A percentile compares a stretch with the other conserved stretches of the same genome.
phyloP scores from a whole-genome alignment of 768 basidiomycete genomes.

The Boletus rufocinnamomeus region DNA sequence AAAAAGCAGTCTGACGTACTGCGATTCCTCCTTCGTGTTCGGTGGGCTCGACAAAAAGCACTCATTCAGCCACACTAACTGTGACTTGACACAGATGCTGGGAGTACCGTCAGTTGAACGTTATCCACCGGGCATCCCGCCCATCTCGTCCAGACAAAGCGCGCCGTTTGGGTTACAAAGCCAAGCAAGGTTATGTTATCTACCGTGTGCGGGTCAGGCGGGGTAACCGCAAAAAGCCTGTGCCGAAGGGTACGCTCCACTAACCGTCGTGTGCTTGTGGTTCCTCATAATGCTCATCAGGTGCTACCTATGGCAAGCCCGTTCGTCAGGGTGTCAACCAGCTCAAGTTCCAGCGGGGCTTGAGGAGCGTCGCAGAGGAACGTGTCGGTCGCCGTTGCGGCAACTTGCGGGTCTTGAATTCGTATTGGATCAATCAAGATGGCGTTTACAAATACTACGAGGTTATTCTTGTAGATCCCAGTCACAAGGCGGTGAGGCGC shows the following conservation, averaged over 20 bases:
- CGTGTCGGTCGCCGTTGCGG: conserved; percentile 96
- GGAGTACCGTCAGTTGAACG: conserved; percentile 98
- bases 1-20: conserved; percentile 98
- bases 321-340: conserved; percentile 99
- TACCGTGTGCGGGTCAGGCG: conserved; percentile 97
- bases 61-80: conserved; percentile 6
- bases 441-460: conserved; percentile 99
- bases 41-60: conserved; percentile 49
- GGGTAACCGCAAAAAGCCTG: conserved; percentile 99
- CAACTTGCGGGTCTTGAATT: conserved; percentile 94
- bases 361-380: conserved; percentile 95
- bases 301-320: conserved; percentile 99
- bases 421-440: conserved; percentile 99
- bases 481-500: conserved; percentile 82
- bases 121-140: conserved; percentile 97
- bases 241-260: conserved; percentile 80
- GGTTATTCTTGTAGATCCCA: conserved; percentile 96
- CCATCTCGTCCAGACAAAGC: conserved; percentile 99
- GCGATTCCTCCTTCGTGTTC: conserved; percentile 95
- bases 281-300: conserved; percentile 38
- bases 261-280: neutral
- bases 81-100: conserved; percentile 65
- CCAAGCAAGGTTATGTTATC: conserved; percentile 98
- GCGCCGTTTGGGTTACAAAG: conserved; percentile 97
- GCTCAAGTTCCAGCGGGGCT: conserved; percentile 93